Percentiles rank a stretch among this genome's conserved stretches.
Conservation (phyloP, 495 filamentous ascomycete genomes). For the Aspergillus nidulans region DNA sequence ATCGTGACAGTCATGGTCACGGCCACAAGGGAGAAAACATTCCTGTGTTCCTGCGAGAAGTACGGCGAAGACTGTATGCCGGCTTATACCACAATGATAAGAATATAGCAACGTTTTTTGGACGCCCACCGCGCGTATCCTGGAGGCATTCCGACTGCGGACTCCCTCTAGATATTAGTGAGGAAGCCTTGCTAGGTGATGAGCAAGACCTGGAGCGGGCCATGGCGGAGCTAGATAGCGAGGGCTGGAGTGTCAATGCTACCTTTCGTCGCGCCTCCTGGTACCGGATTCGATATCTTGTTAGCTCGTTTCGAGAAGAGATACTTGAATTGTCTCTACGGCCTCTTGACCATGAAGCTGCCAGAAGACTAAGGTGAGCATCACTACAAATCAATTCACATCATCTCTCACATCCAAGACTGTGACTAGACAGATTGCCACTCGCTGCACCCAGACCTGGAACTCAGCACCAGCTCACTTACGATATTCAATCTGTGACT, state of each 20-base stretch:
- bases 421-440: slow-evolving; percentile 30
- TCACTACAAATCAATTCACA: neutral
- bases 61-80: slow-evolving; percentile 46
- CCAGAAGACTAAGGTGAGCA: slow-evolving; percentile 20
- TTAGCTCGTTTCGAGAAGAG: slow-evolving; percentile 50
- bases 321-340: slow-evolving; percentile 53
- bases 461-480: slow-evolving; percentile 33
- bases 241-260: slow-evolving; percentile 49
- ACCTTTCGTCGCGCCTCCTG: slow-evolving; percentile 30
- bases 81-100: slow-evolving; percentile 48
- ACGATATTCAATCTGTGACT: slow-evolving; percentile 25
- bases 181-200: slow-evolving; percentile 40
- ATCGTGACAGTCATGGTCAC: slow-evolving; percentile 41
- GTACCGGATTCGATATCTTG: slow-evolving; percentile 44
- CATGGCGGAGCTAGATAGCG: slow-evolving; percentile 32
- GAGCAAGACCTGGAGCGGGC: slow-evolving; percentile 28
- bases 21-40: slow-evolving; percentile 24
- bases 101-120: slow-evolving; percentile 46
- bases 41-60: slow-evolving; percentile 42
- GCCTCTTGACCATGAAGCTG: slow-evolving; percentile 26
- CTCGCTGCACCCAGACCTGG: slow-evolving; percentile 31
- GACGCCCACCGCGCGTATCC: slow-evolving; percentile 49
- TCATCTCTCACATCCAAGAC: neutral
- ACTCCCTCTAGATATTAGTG: slow-evolving; percentile 50
- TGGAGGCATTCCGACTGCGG: slow-evolving; percentile 47